A percentile compares a stretch with the other conserved stretches of the same genome.
Evolutionary conservation across 2,329 filamentous ascomycete species (phyloP).

Genomic region (Myriosclerotinia duriaeana): DNA sequence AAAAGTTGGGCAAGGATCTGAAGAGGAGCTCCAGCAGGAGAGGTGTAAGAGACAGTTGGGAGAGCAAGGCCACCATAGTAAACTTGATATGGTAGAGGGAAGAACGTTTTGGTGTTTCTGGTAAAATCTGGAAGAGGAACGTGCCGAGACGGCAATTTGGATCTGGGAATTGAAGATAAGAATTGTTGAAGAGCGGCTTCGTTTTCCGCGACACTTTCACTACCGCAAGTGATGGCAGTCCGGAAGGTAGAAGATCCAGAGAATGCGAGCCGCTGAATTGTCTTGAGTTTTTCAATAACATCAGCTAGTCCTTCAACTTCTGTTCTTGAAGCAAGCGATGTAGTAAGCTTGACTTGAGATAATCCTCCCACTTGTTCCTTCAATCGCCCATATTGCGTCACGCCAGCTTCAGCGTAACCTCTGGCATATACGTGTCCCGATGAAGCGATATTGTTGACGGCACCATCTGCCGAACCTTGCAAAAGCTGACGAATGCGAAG

Average conservation of each 20-base stretch:
- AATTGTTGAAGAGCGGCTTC: conserved; percentile 70
- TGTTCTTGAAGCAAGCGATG: conserved; percentile 71
- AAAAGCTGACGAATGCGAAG: conserved; percentile 82
- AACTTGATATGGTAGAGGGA: conserved; percentile 93
- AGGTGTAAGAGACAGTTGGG: conserved; percentile 79
- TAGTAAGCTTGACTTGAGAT: conserved; percentile 82
- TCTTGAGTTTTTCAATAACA: conserved; percentile 78
- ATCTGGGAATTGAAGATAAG: conserved; percentile 57
- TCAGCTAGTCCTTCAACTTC: conserved; percentile 69
- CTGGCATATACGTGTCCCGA: conserved; percentile 86
- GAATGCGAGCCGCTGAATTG: conserved; percentile 78
- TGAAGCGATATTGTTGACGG: conserved; percentile 87
- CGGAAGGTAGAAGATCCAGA: conserved; percentile 67
- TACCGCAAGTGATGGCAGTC: conserved; percentile 80
- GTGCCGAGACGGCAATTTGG: conserved; percentile 44
- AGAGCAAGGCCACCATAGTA: conserved; percentile 87
- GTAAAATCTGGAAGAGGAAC: conserved; percentile 41
- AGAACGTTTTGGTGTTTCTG: conserved; percentile 73
- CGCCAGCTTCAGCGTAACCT: conserved; percentile 75
- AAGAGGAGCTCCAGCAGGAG: conserved; percentile 72
- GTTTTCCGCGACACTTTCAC: conserved; percentile 69
- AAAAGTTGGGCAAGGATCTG: conserved; percentile 88
- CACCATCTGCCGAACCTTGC: conserved; percentile 82
- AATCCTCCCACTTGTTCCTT: conserved; percentile 88
- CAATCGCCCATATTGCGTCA: conserved; percentile 70